phyloP scores from a whole-genome alignment of 2,329 filamentous ascomycete genomes.

The Mycocentrospora acerina region DNA sequence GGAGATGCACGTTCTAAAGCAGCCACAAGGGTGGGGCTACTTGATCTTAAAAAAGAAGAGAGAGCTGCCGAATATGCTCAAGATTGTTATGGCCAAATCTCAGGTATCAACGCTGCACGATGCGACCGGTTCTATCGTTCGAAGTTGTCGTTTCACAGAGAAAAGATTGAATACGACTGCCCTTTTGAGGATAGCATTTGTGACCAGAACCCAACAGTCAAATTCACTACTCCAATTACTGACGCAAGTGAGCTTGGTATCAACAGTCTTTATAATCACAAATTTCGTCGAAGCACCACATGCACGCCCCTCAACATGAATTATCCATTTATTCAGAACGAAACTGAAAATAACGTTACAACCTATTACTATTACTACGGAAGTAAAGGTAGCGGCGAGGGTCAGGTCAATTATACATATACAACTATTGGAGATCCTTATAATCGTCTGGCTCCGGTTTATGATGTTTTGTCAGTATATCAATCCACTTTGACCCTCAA shows the following conservation, averaged over 20 bases:
- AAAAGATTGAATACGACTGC: conserved; percentile 1
- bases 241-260: conserved; percentile 3
- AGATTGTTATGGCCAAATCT: conserved; percentile 1
- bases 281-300: conserved; percentile 1
- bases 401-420: conserved; percentile 1
- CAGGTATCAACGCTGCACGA: not conserved
- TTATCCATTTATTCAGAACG: conserved; percentile 4
- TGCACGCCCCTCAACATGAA: conserved; percentile 6
- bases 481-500: too few relatives aligned
- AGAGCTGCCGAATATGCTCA: conserved; percentile 2
- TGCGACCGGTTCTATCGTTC: conserved; percentile 1
- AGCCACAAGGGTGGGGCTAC: not conserved
- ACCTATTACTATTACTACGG: conserved; percentile 6
- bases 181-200: conserved; percentile 1
- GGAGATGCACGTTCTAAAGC: not conserved
- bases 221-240: conserved; percentile 1
- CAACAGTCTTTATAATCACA: not conserved
- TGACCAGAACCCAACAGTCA: conserved; percentile 1
- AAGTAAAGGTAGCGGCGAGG: not conserved
- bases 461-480: conserved; percentile 1
- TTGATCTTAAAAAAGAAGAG: conserved; percentile 4
- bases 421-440: conserved; percentile 3
- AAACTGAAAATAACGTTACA: conserved; percentile 3
- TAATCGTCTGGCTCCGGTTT: conserved; percentile 1
- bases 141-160: not conserved